These are phyloP conservation scores for Coelastrella sp. DNA, from an alignment of 139 green algal genomes.

Conservation along the genomic window DNA sequence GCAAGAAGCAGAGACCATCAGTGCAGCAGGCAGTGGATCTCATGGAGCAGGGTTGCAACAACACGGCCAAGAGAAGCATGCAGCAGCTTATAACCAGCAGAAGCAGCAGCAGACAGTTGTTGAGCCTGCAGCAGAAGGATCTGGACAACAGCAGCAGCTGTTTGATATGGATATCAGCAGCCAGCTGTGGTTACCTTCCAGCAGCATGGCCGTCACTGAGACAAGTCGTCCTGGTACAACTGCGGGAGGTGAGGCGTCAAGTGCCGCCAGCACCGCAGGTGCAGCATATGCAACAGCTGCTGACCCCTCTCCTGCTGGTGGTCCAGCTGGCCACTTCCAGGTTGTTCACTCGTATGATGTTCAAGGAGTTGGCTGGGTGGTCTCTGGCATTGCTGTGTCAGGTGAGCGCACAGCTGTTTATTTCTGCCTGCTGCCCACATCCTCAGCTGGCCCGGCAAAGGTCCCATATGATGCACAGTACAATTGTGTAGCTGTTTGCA, in stretches of 20 bases:
- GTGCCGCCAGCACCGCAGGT: neutral
- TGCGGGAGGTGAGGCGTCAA: neutral
- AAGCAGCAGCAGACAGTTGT: neutral
- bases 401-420: constrained; percentile 32
- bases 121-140: neutral
- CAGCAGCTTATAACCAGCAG: neutral
- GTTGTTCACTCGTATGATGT: constrained; percentile 85
- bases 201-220: neutral
- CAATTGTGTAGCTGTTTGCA: no score
- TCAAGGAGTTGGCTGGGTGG: constrained; percentile 76
- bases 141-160: neutral
- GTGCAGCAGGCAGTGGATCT: neutral
- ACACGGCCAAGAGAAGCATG: no score
- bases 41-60: no score
- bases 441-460: neutral
- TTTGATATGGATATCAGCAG: constrained; percentile 9
- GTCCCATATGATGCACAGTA: no score
- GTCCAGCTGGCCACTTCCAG: constrained; percentile 72
- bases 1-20: neutral
- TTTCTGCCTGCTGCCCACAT: neutral
- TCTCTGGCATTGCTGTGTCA: constrained; percentile 79
- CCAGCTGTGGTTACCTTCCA: constrained; percentile 8
- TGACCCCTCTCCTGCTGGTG: neutral
- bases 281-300: constrained; percentile 24
- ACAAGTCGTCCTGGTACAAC: neutral